Conservation (phyloP, 2,329 filamentous ascomycete species). For the Cucurbitaria berberidis region DNA sequence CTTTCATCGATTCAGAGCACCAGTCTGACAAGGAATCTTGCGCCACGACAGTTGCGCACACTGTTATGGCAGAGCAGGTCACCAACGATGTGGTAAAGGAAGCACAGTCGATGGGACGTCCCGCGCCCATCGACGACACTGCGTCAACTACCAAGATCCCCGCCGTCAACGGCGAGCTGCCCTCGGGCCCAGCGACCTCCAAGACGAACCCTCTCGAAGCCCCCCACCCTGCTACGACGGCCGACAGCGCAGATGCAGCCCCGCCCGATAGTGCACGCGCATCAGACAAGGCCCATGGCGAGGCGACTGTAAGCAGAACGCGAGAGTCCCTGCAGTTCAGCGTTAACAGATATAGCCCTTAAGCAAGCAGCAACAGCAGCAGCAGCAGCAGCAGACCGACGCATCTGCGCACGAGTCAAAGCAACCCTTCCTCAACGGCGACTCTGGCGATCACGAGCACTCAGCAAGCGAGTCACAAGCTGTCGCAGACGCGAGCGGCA, state of each 20-base stretch:
- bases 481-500: slow-evolving; percentile 73
- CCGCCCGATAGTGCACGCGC: slow-evolving; percentile 22
- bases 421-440: slow-evolving; percentile 44
- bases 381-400: slow-evolving; percentile 19
- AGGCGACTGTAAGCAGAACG: slow-evolving; percentile 29
- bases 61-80: slow-evolving; percentile 76
- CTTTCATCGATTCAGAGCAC: slow-evolving; percentile 30
- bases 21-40: slow-evolving; percentile 42
- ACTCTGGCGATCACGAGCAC: slow-evolving; percentile 43
- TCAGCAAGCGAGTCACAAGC: slow-evolving; percentile 41
- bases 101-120: slow-evolving; percentile 70
- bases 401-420: slow-evolving; percentile 21
- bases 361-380: too few relatives aligned
- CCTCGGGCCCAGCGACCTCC: slow-evolving; percentile 45
- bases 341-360: slow-evolving; percentile 23
- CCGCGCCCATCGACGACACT: slow-evolving; percentile 69
- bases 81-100: slow-evolving; percentile 75
- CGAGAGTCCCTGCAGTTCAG: not conserved
- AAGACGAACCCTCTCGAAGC: slow-evolving; percentile 32
- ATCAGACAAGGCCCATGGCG: slow-evolving; percentile 22
- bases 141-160: slow-evolving; percentile 63
- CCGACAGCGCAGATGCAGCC: slow-evolving; percentile 28
- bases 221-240: slow-evolving; percentile 48
- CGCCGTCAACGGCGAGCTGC: slow-evolving; percentile 58
- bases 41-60: slow-evolving; percentile 55